Percentiles rank a stretch among this genome's conserved stretches.
phyloP scores from a whole-genome alignment of 164 flowering plant species.

The Hamamelis virginiana region DNA sequence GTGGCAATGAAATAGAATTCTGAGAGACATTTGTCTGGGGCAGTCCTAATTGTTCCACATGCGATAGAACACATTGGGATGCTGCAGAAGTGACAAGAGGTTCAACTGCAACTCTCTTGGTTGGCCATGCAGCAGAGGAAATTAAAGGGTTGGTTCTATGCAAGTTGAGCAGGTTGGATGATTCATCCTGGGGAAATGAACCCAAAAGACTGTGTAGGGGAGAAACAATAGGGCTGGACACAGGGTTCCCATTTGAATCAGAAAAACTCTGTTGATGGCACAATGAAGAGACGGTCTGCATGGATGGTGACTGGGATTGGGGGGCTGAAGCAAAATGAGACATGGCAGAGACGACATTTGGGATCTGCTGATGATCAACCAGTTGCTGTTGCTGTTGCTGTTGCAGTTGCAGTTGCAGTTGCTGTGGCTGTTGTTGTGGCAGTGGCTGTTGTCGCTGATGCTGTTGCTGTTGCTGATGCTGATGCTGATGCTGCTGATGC shows the following conservation, averaged over 20 bases:
- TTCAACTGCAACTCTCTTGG: constrained; percentile 67
- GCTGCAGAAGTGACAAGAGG: constrained; percentile 46
- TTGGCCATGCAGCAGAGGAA: constrained; percentile 53
- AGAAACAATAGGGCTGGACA: constrained; percentile 43
- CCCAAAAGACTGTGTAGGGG: constrained; percentile 72
- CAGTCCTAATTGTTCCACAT: constrained; percentile 53
- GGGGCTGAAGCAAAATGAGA: constrained; percentile 54
- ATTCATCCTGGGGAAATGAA: constrained; percentile 62
- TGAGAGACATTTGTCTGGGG: constrained; percentile 45
- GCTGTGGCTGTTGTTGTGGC: constrained; percentile 28
- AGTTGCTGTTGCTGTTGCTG: constrained; percentile 36
- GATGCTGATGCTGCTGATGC: background rate
- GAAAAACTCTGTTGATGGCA: constrained; percentile 64
- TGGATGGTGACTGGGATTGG: constrained; percentile 48
- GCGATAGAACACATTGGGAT: constrained; percentile 45
- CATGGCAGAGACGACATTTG: constrained; percentile 38
- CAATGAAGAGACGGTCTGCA: constrained; percentile 52
- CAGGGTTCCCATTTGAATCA: constrained; percentile 53
- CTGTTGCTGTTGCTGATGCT: constrained; percentile 35
- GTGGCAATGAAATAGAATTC: constrained; percentile 61
- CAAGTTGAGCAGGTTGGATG: constrained; percentile 56
- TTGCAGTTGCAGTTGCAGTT: constrained; percentile 19
- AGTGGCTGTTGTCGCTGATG: constrained; percentile 35
- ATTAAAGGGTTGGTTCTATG: constrained; percentile 42
- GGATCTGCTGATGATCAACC: constrained; percentile 45